These are phyloP conservation scores for Annulohypoxylon maeteangense DNA, from an alignment of 495 filamentous ascomycete genomes.

Conservation along the genomic window DNA sequence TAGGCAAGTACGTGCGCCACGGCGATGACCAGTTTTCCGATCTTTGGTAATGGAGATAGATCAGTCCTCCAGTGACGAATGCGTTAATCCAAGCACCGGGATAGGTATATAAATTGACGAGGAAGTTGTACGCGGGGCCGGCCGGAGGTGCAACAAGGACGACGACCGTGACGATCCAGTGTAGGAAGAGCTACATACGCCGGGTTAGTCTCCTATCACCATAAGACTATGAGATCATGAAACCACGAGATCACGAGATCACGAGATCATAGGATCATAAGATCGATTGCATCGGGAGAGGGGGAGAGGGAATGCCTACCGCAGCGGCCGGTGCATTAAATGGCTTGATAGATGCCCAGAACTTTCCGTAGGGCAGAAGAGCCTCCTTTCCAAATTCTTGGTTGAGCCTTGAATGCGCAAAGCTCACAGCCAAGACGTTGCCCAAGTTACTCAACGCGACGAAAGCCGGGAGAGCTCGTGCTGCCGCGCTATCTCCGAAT, in stretches of 20 bases:
- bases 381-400: constrained; percentile 75
- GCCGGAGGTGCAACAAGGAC: constrained; percentile 58
- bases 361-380: constrained; percentile 67
- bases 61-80: constrained; percentile 67
- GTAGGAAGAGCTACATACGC: constrained; percentile 54
- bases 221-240: neutral
- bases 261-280: too few species aligned
- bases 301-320: too few species aligned
- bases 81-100: constrained; percentile 59
- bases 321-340: constrained; percentile 63
- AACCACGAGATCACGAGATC: too few species aligned
- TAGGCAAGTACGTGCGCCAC: constrained; percentile 57
- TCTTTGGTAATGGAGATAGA: constrained; percentile 56
- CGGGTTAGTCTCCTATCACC: constrained; percentile 7
- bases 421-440: constrained; percentile 76
- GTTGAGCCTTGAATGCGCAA: constrained; percentile 73
- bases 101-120: constrained; percentile 55
- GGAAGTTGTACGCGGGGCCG: constrained; percentile 53
- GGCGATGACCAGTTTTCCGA: constrained; percentile 56
- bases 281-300: neutral
- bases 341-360: constrained; percentile 74
- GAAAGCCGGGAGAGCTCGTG: constrained; percentile 72
- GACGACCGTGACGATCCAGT: constrained; percentile 60
- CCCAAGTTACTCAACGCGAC: constrained; percentile 78
- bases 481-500: constrained; percentile 66